Base-by-base conservation (phyloP, 345 rosid genomes). In the Aquilaria malaccensis region DNA sequence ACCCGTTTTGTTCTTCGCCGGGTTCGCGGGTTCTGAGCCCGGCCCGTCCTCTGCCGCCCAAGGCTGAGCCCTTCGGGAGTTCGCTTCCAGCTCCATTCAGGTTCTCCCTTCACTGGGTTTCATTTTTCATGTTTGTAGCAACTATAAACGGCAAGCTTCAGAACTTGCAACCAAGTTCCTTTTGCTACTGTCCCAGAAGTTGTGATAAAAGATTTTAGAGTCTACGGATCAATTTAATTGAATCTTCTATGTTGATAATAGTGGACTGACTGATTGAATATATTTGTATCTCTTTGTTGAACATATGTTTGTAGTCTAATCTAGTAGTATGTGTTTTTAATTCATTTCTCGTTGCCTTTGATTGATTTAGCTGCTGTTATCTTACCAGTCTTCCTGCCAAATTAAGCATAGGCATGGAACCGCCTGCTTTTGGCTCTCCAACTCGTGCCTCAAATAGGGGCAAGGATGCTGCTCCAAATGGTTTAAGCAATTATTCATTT, bases 21-120 rank as follows among this genome's bases (percentile, higher is more conserved):
- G 86, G 80, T 50, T 84, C 89, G 4, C 74, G 77, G 75, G 77
- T 74, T 60, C 61, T 74, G 64, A 89, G 96, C 67, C 96, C 98
- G 6, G 72, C 65, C 11, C 58, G 69, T 60, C 73, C 84, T 31
- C 64, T 75, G 60, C 82, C 91, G 2, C 83, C 77, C 2, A 76
- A 70, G 74, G 74, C 79, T 9, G 88, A 84, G 53, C 75, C 84
- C 43, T 71, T 71, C 7, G 81, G 65, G 33, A 72, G 68, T 66
- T 79, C 80, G 1, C 56, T 74, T 33, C 89, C 86, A 9, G 69
- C 88, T 33, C 85, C 80, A 14, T 83, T 84, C 90, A 89, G 99
- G 99, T 93, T 43, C 60, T 72, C 14, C 9, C 50, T 55, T 57
- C 58, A 31, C 52, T 59, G 53, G 47, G 37, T 10, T 0, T 33